phyloP scores from a whole-genome alignment of 257 asterid species.

The Phtheirospermum japonicum region DNA sequence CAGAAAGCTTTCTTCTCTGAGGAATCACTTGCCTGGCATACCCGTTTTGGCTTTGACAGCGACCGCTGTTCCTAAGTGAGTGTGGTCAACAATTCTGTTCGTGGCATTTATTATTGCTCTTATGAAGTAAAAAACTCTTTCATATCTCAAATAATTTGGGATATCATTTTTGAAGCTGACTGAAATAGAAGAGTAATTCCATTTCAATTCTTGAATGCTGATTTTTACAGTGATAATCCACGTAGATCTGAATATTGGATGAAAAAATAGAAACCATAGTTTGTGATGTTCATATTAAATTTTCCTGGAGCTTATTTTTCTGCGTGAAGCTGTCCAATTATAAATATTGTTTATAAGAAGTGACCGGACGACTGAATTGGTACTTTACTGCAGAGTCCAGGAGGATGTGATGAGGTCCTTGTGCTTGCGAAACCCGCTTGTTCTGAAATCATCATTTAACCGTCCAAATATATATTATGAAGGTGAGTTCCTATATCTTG shows the following conservation, averaged over 20 bases:
- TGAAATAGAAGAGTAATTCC: slow-evolving; percentile 17
- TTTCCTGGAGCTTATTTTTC: slow-evolving; percentile 23
- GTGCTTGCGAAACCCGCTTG: slow-evolving; percentile 75
- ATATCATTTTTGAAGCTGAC: slow-evolving; percentile 15
- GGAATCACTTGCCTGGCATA: slow-evolving; percentile 61
- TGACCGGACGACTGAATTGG: slow-evolving; percentile 20
- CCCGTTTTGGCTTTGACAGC: slow-evolving; percentile 97
- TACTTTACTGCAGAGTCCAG: slow-evolving; percentile 82
- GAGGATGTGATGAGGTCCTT: slow-evolving; percentile 78
- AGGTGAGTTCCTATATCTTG: slow-evolving; percentile 49
- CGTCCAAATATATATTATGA: slow-evolving; percentile 92
- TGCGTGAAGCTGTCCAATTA: slow-evolving; percentile 13
- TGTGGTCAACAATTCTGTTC: slow-evolving; percentile 26
- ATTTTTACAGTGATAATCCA: slow-evolving; percentile 4
- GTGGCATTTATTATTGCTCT: slow-evolving; percentile 14
- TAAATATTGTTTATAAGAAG: slow-evolving; percentile 17
- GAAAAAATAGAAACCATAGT: slow-evolving; percentile 3
- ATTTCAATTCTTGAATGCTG: slow-evolving; percentile 9
- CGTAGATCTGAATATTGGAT: background rate
- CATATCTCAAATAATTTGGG: slow-evolving; percentile 9
- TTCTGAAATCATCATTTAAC: slow-evolving; percentile 88
- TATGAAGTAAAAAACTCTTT: background rate
- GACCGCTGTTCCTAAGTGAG: slow-evolving; percentile 98
- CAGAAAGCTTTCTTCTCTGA: slow-evolving; percentile 81
- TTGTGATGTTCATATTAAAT: slow-evolving; percentile 9